A percentile compares a stretch with the other conserved stretches of the same genome.
Evolutionary conservation across 192 early-diverging fungal genomes (phyloP).

Genomic region (Coemansia sp.): DNA sequence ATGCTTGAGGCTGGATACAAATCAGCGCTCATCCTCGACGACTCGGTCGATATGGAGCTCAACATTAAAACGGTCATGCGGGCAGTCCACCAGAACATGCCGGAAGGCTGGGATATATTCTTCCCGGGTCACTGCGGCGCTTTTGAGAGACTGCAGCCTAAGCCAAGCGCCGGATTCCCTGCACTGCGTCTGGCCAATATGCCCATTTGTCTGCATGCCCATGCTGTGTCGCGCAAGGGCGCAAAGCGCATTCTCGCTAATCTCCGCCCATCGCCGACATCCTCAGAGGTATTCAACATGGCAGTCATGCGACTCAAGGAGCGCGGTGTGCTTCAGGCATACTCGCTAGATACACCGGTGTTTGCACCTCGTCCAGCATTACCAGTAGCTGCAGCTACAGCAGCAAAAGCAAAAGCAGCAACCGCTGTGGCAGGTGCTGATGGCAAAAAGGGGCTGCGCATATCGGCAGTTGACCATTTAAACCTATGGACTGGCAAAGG

Average conservation of each 20-base stretch:
- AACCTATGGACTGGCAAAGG: constrained; percentile 10
- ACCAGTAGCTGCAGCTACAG: not conserved
- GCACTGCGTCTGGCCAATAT: constrained; percentile 23
- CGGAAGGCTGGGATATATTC: constrained; percentile 33
- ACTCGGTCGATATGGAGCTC: constrained; percentile 40
- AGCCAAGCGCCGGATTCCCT: not conserved
- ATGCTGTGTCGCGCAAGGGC: constrained; percentile 30
- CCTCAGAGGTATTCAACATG: constrained; percentile 22
- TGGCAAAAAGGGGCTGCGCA: constrained; percentile 21
- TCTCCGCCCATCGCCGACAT: constrained; percentile 11
- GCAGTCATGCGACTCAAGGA: constrained; percentile 39
- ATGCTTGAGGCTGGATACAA: constrained; percentile 15
- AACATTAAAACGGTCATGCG: constrained; percentile 28
- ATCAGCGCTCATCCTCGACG: constrained; percentile 33
- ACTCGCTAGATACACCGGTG: constrained; percentile 30
- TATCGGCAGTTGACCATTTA: constrained; percentile 25
- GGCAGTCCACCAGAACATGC: constrained; percentile 17
- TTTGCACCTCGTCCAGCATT: constrained; percentile 15
- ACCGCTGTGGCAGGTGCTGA: not conserved
- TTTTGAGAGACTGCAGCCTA: constrained; percentile 21
- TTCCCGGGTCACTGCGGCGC: constrained; percentile 40
- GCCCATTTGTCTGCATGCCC: constrained; percentile 35
- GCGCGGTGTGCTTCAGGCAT: constrained; percentile 23
- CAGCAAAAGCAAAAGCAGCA: not conserved
- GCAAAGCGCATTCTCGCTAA: constrained; percentile 9